Conservation (phyloP, 2,329 filamentous ascomycete genomes). For the Colletotrichum scovillei region DNA sequence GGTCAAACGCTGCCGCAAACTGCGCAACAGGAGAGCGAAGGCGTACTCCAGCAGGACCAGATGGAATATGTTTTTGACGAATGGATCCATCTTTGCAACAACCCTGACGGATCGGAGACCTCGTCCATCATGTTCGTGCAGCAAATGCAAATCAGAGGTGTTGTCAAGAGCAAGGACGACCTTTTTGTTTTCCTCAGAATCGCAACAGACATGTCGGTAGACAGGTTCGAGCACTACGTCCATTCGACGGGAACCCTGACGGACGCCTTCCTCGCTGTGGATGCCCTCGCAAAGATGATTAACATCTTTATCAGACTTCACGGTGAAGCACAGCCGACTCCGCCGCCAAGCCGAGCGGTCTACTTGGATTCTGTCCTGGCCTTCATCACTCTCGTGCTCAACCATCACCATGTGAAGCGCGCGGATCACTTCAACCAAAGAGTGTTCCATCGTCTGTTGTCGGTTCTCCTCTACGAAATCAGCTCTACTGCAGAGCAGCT, state of each 20-base stretch:
- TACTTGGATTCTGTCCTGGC: slow-evolving; percentile 84
- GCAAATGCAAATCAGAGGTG: slow-evolving; percentile 80
- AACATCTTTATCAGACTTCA: slow-evolving; percentile 80
- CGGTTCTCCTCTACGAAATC: slow-evolving; percentile 82
- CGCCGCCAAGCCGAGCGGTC: slow-evolving; percentile 71
- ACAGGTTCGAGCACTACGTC: slow-evolving; percentile 79
- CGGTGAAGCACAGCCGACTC: slow-evolving; percentile 67
- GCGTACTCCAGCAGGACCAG: slow-evolving; percentile 73
- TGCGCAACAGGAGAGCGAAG: not conserved
- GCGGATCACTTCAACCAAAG: slow-evolving; percentile 87
- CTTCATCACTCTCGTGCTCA: slow-evolving; percentile 83
- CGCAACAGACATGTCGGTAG: slow-evolving; percentile 83
- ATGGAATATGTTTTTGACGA: slow-evolving; percentile 96
- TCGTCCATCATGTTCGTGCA: slow-evolving; percentile 81
- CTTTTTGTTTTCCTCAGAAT: slow-evolving; percentile 83
- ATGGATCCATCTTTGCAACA: slow-evolving; percentile 87
- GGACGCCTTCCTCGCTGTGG: slow-evolving; percentile 72
- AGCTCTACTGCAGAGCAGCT: slow-evolving; percentile 68
- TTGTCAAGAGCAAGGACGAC: slow-evolving; percentile 81
- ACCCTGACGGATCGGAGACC: slow-evolving; percentile 80
- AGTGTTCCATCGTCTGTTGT: slow-evolving; percentile 92
- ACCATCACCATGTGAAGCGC: slow-evolving; percentile 84
- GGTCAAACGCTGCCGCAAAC: slow-evolving; percentile 63
- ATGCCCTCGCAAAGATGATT: slow-evolving; percentile 86
- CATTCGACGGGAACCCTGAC: slow-evolving; percentile 69